These are phyloP conservation scores for Didymellaceae sp. DNA, from an alignment of 2,329 filamentous ascomycete genomes.

Conservation along the genomic window DNA sequence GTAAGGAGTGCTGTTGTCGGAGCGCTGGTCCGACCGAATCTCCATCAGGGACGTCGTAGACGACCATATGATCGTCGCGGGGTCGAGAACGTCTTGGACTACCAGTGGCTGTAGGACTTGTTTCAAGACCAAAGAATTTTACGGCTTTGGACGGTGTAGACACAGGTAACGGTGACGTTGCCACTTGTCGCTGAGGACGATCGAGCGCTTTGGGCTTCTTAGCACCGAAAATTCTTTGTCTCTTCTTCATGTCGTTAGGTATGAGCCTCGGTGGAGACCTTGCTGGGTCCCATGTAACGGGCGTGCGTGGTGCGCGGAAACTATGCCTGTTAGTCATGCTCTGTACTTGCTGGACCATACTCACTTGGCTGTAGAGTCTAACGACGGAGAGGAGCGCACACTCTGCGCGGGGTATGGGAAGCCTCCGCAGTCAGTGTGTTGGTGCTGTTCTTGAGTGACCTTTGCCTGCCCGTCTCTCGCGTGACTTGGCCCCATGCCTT, in stretches of 20 bases:
- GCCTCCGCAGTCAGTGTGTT: too few species aligned
- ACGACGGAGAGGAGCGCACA: too few species aligned
- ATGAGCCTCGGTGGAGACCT: neutral
- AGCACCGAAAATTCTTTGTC: conserved; percentile 21
- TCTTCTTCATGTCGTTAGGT: conserved; percentile 22
- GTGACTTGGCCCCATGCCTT: conserved; percentile 1
- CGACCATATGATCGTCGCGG: conserved; percentile 6
- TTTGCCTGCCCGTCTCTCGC: conserved; percentile 7
- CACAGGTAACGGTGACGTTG: conserved; percentile 25
- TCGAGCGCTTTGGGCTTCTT: conserved; percentile 23
- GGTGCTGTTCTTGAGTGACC: conserved; percentile 6
- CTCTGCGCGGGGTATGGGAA: too few species aligned
- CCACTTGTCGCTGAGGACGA: conserved; percentile 4
- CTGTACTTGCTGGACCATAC: too few species aligned
- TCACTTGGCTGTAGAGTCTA: too few species aligned
- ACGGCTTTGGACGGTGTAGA: conserved; percentile 32
- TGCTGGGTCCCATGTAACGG: neutral
- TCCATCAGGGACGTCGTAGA: neutral
- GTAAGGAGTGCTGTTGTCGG: conserved; percentile 2
- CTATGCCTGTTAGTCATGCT: too few species aligned
- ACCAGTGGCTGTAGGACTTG: neutral
- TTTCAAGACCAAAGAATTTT: conserved; percentile 26
- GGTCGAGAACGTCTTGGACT: neutral
- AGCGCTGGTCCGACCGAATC: conserved; percentile 12
- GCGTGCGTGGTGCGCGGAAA: too few species aligned